A percentile compares a stretch with the other conserved stretches of the same genome.
Conservation (phyloP, 352 stramenopile species). For the Phytophthora constricta region DNA sequence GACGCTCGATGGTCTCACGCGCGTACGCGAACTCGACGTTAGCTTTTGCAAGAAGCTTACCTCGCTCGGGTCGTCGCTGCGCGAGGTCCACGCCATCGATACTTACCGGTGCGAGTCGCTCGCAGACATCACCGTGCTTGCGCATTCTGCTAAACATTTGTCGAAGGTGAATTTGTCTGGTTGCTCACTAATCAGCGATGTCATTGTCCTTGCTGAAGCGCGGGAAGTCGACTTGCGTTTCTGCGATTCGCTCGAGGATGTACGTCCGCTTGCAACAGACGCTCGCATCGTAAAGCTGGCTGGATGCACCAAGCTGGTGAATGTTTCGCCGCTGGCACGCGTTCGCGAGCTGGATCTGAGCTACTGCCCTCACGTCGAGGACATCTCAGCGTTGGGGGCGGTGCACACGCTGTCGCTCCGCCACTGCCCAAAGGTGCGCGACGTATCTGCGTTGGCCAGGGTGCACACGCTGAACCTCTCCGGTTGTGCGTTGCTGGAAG, state of each 20-base stretch:
- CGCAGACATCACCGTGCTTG: constrained; percentile 48
- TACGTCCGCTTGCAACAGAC: constrained; percentile 28
- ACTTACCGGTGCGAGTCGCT: constrained; percentile 68
- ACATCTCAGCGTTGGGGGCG: constrained; percentile 50
- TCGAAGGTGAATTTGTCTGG: constrained; percentile 61
- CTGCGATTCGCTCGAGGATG: constrained; percentile 68
- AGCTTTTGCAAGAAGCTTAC: constrained; percentile 70
- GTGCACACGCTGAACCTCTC: constrained; percentile 70
- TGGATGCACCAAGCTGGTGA: constrained; percentile 50
- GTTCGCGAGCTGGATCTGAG: constrained; percentile 67
- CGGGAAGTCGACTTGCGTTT: constrained; percentile 69
- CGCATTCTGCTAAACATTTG: constrained; percentile 13
- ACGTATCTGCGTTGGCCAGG: constrained; percentile 53
- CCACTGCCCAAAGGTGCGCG: constrained; percentile 52
- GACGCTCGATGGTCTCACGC: constrained; percentile 44
- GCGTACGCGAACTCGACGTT: constrained; percentile 66
- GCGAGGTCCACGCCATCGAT: constrained; percentile 38
- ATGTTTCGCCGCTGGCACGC: constrained; percentile 56
- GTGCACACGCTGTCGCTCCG: constrained; percentile 72
- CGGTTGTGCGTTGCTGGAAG: constrained; percentile 50
- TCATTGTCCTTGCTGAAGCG: constrained; percentile 42
- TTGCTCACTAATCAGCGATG: constrained; percentile 55
- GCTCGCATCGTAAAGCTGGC: constrained; percentile 65
- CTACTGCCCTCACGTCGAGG: constrained; percentile 61
- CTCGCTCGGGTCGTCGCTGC: constrained; percentile 38